Percentiles rank a stretch among this genome's conserved stretches.
phyloP scores from a whole-genome alignment of 2,329 filamentous ascomycete genomes.

The Tolypocladium endophyticum region DNA sequence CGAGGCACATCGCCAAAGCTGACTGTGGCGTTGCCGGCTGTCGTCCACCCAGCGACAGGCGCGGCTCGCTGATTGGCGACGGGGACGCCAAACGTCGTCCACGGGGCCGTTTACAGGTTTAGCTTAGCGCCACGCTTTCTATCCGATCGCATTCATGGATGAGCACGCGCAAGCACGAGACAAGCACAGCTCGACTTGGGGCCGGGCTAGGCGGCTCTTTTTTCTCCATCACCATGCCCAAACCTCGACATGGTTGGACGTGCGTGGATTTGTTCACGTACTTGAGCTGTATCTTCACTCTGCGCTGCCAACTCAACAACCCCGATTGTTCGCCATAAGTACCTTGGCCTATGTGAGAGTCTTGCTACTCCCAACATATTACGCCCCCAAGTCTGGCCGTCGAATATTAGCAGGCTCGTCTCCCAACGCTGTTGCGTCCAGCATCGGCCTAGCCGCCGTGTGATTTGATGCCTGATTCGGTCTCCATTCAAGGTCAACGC shows the following conservation, averaged over 20 bases:
- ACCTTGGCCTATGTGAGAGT: background rate
- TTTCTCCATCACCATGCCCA: background rate
- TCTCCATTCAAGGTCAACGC: background rate
- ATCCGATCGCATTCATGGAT: background rate
- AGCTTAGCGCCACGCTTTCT: background rate
- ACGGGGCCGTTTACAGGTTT: background rate
- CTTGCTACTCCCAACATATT: background rate
- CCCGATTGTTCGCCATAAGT: background rate
- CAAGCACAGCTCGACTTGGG: background rate
- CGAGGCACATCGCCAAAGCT: background rate
- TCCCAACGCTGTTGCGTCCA: background rate
- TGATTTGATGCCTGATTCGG: background rate
- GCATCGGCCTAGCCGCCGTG: background rate
- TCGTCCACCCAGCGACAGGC: background rate
- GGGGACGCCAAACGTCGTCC: background rate
- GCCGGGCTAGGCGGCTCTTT: background rate
- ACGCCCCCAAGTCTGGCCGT: background rate
- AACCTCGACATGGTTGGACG: background rate
- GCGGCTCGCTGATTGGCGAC: background rate
- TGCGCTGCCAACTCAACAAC: background rate
- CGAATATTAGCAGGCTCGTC: background rate
- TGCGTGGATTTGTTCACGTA: background rate
- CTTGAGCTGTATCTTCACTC: background rate
- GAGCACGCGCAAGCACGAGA: background rate
- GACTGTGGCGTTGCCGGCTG: background rate